A percentile compares a stretch with the other conserved stretches of the same genome.
Conservation (phyloP, 2,329 filamentous ascomycete species). For the Corniculantispora saksenae region DNA sequence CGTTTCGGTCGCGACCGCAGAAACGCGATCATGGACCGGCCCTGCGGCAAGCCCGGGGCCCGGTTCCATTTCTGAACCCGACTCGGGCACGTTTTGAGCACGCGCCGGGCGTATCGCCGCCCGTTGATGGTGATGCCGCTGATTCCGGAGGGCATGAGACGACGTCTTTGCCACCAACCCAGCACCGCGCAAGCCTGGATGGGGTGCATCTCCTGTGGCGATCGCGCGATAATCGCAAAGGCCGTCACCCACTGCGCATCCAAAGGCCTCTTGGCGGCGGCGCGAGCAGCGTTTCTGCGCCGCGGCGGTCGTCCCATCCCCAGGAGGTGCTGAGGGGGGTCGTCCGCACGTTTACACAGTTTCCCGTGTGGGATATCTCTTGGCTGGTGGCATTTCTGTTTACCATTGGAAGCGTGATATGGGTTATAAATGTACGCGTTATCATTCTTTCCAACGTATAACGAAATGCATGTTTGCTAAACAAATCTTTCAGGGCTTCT, state of each 20-base stretch:
- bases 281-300: background rate
- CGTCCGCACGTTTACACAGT: background rate
- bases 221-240: slow-evolving; percentile 18
- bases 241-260: slow-evolving; percentile 9
- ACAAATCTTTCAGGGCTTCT: background rate
- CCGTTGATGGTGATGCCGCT: background rate
- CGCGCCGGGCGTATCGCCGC: background rate
- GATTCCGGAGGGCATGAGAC: background rate
- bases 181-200: background rate
- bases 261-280: background rate
- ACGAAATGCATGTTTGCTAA: background rate
- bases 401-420: slow-evolving; percentile 5
- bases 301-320: slow-evolving; percentile 4
- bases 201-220: slow-evolving; percentile 13
- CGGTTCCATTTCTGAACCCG: background rate
- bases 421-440: slow-evolving; percentile 8
- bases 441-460: background rate
- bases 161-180: background rate
- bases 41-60: background rate
- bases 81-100: background rate
- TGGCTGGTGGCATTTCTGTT: slow-evolving; percentile 16
- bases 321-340: slow-evolving; percentile 3
- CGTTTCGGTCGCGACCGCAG: too few relatives aligned
- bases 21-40: background rate
- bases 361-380: slow-evolving; percentile 17